Conservation (phyloP, 805 yeast species). For the Ogataea neopini region DNA sequence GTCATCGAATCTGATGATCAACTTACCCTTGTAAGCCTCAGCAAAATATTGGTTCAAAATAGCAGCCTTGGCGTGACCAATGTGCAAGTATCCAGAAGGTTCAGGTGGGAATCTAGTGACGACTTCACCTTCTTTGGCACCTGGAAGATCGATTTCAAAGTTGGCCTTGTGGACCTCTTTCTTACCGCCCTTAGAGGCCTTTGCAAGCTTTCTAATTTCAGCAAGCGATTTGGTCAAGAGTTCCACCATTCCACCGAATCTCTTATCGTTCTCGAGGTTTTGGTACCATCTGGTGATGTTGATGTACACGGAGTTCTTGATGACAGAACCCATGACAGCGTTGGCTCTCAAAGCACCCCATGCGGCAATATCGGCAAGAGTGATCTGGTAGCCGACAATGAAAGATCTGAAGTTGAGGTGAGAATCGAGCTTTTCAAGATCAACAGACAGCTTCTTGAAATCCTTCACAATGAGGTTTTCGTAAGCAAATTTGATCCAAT, state of each 20-base stretch:
- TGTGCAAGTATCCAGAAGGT: conserved; percentile 98
- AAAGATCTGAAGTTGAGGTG: conserved; percentile 86
- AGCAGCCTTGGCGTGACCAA: conserved; percentile 99
- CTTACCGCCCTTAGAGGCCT: conserved; percentile 58
- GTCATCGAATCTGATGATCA: conserved; percentile 96
- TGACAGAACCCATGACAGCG: conserved; percentile 87
- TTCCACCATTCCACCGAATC: conserved; percentile 71
- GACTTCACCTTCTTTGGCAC: conserved; percentile 90
- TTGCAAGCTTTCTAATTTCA: conserved; percentile 69
- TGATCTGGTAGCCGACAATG: conserved; percentile 61
- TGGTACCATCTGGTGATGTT: conserved; percentile 94
- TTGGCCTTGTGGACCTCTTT: conserved; percentile 92
- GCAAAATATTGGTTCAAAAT: conserved; percentile 96
- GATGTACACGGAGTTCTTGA: conserved; percentile 79
- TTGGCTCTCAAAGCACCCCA: conserved; percentile 96
- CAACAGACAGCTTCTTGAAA: conserved; percentile 78
- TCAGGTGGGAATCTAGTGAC: conserved; percentile 99
- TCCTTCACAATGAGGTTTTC: conserved; percentile 76
- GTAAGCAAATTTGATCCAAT: conserved; percentile 69
- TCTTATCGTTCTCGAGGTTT: conserved; percentile 63
- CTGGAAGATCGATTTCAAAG: conserved; percentile 89
- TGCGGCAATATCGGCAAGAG: conserved; percentile 80
- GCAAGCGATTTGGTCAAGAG: conserved; percentile 64
- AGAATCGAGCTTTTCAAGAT: conserved; percentile 77
- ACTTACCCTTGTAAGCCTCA: conserved; percentile 90